These are phyloP conservation scores for Ophiocytium majus DNA, from an alignment of 352 stramenopile species.

Conservation along the genomic window DNA sequence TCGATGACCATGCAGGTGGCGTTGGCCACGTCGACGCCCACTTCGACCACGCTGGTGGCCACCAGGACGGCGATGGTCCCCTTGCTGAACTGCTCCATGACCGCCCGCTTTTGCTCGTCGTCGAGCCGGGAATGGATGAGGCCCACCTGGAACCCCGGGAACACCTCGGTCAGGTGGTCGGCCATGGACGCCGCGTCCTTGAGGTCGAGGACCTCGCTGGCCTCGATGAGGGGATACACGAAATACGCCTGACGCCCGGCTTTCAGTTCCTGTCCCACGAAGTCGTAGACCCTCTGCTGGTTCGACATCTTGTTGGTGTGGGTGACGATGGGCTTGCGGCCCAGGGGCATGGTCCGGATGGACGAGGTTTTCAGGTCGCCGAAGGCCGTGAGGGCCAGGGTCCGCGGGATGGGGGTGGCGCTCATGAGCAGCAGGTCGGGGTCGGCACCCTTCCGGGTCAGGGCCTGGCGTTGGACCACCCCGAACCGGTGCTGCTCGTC, in stretches of 20 bases:
- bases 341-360: neutral
- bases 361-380: slow-evolving; percentile 38
- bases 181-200: neutral
- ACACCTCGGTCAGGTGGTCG: neutral
- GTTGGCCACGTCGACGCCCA: slow-evolving; percentile 47
- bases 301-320: neutral
- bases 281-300: neutral
- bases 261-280: neutral
- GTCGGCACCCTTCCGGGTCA: neutral
- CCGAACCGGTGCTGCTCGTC: slow-evolving; percentile 1
- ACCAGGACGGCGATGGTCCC: neutral
- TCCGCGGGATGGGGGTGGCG: slow-evolving; percentile 51
- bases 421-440: slow-evolving; percentile 33
- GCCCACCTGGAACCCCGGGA: neutral
- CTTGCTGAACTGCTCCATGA: neutral
- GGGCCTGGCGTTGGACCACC: neutral
- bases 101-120: neutral
- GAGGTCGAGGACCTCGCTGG: neutral
- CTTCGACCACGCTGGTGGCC: neutral
- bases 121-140: neutral
- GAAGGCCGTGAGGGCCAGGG: slow-evolving; percentile 35
- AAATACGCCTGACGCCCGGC: neutral
- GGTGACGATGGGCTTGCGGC: neutral
- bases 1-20: slow-evolving; percentile 48
- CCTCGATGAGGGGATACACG: neutral